Evolutionary conservation across 768 basidiomycete species (phyloP), one percentile per base, ranked within the genome.

Genomic region (Amanita pseudoporphyria): DNA sequence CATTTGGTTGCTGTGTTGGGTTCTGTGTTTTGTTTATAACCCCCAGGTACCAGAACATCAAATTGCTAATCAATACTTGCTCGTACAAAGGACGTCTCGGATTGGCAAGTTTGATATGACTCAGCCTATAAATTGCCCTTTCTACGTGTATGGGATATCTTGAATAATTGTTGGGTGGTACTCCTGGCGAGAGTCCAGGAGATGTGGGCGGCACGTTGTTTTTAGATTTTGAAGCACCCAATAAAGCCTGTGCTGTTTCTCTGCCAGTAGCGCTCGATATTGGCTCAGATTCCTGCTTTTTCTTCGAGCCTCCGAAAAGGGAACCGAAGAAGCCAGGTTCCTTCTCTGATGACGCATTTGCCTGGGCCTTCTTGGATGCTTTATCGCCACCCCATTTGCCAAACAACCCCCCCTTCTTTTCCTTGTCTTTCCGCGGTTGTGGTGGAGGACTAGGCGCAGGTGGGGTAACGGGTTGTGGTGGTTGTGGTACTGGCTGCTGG

Each of bases 11-110:
- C 10, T 69, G 62, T 3, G 71, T 64, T 12, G 73, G 69, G 46
- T 60, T 76, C 59, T 83, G 84, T 16, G 89, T 79, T 67, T 95
- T 93, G 67, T 97, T 96, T 68, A 97, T 98, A 56, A 97, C 84
- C 10, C 94, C 91, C 32, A 99, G 76, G 63, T 98, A 99, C 96
- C 96, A 99, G 74, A 99, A 98, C 91, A 95, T 96, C 59, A 92
- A 70, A 62, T 92, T 92, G 61, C 86, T 89, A 64, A 89, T 91
- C 51, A 90, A 70, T 47, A 87, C 96, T 66, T 99, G 96, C 70
- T 99, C 96, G 60, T 96, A 98, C 14, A 99, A 73, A 22, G 96
- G 94, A 39, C 96, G 77, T 52, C 96, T 77, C 7, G 96, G 94
- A 67, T 98, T 99, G 18, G 96, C 96, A 39, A 99, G 74, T 66